Evolutionary conservation across 2,329 filamentous ascomycete genomes (phyloP).

Genomic region (Botrytis porri): DNA sequence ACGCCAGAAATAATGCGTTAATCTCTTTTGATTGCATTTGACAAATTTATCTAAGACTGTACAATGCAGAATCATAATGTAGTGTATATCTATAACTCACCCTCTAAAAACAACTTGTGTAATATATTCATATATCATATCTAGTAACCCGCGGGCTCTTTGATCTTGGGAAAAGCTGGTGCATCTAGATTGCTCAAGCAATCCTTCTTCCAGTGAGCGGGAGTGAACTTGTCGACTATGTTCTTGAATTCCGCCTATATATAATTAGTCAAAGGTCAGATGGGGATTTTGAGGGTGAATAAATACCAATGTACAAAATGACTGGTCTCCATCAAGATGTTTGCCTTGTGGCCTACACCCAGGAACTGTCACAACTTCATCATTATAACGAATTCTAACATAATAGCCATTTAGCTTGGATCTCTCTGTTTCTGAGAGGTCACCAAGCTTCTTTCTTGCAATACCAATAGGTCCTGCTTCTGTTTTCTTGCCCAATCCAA

Average conservation of each 20-base stretch:
- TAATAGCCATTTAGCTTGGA: conserved; percentile 70
- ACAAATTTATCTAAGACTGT: neutral
- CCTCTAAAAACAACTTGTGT: neutral
- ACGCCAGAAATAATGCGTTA: neutral
- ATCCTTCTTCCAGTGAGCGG: conserved; percentile 69
- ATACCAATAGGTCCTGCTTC: conserved; percentile 45
- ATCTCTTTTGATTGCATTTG: neutral
- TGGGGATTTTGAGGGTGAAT: neutral
- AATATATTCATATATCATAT: neutral
- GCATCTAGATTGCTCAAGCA: conserved; percentile 56
- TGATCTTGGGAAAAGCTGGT: conserved; percentile 34
- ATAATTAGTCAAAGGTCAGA: neutral
- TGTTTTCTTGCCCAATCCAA: conserved; percentile 24
- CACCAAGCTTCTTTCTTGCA: conserved; percentile 55
- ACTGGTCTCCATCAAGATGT: conserved; percentile 81
- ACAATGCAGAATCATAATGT: neutral
- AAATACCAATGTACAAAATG: conserved; percentile 82
- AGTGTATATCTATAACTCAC: neutral
- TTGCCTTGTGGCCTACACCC: conserved; percentile 75
- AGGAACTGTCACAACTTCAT: conserved; percentile 74
- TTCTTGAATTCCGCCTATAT: conserved; percentile 79
- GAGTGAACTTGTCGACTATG: conserved; percentile 88
- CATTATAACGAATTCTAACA: conserved; percentile 89
- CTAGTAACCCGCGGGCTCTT: conserved; percentile 38
- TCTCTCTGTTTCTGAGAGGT: conserved; percentile 57